Evolutionary conservation across 2,329 filamentous ascomycete genomes (phyloP).

Genomic region (Aureobasidium subglaciale): DNA sequence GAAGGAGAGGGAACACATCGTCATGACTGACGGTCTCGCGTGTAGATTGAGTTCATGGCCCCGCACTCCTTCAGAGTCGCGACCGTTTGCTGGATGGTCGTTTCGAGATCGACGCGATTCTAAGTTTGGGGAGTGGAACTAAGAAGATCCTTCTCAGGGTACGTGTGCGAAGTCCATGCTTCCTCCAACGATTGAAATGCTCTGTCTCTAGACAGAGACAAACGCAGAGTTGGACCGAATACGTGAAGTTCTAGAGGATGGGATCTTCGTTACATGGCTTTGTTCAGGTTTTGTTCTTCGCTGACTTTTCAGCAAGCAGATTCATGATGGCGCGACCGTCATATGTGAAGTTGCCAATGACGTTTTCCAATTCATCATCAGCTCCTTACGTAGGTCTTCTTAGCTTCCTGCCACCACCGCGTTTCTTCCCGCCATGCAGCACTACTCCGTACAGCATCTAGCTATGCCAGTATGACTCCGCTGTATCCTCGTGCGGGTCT

Average conservation of each 20-base stretch:
- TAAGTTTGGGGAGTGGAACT: constrained; percentile 4
- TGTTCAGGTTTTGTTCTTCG: background rate
- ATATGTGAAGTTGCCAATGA: background rate
- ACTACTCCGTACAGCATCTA: background rate
- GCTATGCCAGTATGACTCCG: background rate
- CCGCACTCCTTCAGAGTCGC: background rate
- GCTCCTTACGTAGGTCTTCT: background rate
- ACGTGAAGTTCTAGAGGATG: background rate
- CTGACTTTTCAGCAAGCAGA: background rate
- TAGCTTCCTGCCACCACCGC: constrained; percentile 2
- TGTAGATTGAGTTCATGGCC: background rate
- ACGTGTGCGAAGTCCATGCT: background rate
- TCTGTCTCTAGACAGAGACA: too few relatives aligned
- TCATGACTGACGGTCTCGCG: background rate
- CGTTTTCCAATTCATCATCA: background rate
- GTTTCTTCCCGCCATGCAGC: background rate
- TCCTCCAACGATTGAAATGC: background rate
- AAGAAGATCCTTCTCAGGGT: background rate
- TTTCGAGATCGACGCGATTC: constrained; percentile 6
- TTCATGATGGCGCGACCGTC: too few relatives aligned
- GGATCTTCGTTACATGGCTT: background rate
- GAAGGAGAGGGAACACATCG: background rate
- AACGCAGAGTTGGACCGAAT: background rate
- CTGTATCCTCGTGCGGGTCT: background rate
- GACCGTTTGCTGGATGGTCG: background rate